Conservation (phyloP, 2,329 filamentous ascomycete species). For the Nemania sp. region DNA sequence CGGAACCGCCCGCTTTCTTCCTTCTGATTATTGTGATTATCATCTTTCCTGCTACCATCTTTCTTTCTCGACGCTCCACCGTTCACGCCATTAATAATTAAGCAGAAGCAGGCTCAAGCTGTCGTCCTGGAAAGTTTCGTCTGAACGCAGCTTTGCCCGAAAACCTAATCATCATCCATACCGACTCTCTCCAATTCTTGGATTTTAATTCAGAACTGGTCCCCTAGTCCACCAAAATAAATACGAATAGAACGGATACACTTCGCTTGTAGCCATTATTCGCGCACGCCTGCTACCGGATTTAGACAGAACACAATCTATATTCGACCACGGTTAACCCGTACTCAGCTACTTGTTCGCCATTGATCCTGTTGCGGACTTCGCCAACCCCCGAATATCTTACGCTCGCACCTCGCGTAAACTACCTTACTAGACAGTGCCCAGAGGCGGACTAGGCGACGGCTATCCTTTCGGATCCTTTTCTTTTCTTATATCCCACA, state of each 20-base stretch:
- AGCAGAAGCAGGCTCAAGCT: conserved; percentile 1
- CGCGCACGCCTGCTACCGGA: background rate
- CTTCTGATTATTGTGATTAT: conserved; percentile 1
- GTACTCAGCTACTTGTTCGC: background rate
- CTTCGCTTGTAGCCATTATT: conserved; percentile 16
- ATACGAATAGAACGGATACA: background rate
- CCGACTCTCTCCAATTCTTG: background rate
- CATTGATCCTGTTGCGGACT: background rate
- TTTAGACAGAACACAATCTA: background rate
- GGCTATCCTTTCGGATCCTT: background rate
- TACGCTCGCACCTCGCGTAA: background rate
- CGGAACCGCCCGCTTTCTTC: conserved; percentile 21
- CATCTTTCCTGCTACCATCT: background rate
- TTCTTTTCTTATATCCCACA: conserved; percentile 19
- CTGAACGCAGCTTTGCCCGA: background rate
- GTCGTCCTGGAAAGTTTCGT: conserved; percentile 4
- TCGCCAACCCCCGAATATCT: background rate
- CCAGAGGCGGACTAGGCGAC: background rate
- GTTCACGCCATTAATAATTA: conserved; percentile 4
- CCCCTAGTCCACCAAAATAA: background rate
- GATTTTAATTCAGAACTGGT: background rate
- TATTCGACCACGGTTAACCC: background rate
- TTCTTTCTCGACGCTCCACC: background rate
- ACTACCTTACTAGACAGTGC: background rate
- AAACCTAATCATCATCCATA: background rate